Conservation (phyloP, 768 basidiomycete species). For the Lactarius pseudohatsudake region DNA sequence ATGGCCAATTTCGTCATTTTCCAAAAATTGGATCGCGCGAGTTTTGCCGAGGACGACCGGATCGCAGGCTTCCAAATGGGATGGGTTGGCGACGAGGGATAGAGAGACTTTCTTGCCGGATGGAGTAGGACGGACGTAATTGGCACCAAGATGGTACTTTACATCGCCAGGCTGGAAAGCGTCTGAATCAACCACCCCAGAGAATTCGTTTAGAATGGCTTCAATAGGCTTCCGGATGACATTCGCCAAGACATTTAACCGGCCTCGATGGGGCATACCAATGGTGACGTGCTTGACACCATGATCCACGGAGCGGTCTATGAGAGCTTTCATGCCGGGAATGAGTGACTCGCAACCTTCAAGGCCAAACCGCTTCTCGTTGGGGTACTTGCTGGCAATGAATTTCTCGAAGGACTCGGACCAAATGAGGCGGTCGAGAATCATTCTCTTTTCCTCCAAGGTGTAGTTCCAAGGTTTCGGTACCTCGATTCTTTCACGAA, state of each 20-base stretch:
- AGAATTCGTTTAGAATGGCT: slow-evolving; percentile 96
- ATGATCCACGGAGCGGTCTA: slow-evolving; percentile 95
- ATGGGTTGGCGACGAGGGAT: slow-evolving; percentile 97
- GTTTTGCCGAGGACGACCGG: slow-evolving; percentile 99
- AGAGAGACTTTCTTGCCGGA: slow-evolving; percentile 97
- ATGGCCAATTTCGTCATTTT: slow-evolving; percentile 78
- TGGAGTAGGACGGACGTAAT: slow-evolving; percentile 97
- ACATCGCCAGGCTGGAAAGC: slow-evolving; percentile 93
- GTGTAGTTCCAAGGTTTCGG: slow-evolving; percentile 98
- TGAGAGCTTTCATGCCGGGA: slow-evolving; percentile 99
- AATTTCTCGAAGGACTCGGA: slow-evolving; percentile 99
- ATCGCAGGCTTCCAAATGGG: slow-evolving; percentile 95
- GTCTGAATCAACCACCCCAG: slow-evolving; percentile 64
- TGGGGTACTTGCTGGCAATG: slow-evolving; percentile 97
- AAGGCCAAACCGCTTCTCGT: slow-evolving; percentile 98
- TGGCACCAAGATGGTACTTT: slow-evolving; percentile 98
- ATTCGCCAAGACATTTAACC: slow-evolving; percentile 96
- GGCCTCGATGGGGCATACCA: slow-evolving; percentile 99
- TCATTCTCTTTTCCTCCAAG: slow-evolving; percentile 98
- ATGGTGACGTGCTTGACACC: slow-evolving; percentile 96
- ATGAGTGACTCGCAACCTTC: slow-evolving; percentile 98
- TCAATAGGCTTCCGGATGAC: slow-evolving; percentile 98
- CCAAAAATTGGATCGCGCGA: slow-evolving; percentile 94
- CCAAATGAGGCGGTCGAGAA: slow-evolving; percentile 98
- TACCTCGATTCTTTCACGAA: slow-evolving; percentile 91